Conservation (phyloP, 495 filamentous ascomycete genomes). For the Neurospora sp. region DNA sequence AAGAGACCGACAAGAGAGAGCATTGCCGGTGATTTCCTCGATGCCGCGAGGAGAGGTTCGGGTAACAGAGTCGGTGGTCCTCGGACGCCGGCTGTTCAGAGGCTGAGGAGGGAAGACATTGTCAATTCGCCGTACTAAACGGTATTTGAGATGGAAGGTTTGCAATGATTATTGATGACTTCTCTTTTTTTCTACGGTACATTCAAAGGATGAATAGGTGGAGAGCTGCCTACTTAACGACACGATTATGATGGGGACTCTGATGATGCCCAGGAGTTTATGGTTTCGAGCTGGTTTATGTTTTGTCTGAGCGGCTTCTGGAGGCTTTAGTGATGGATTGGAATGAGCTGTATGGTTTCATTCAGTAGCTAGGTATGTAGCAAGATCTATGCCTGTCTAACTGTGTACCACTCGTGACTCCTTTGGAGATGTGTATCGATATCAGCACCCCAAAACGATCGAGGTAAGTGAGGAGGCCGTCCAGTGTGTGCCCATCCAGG, state of each 20-base stretch:
- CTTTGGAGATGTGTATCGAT: neutral
- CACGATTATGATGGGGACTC: neutral
- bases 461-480: neutral
- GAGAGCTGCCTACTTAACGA: neutral
- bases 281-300: neutral
- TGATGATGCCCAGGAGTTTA: neutral
- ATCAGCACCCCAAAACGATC: neutral
- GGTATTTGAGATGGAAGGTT: neutral
- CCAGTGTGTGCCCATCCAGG: neutral
- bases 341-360: neutral
- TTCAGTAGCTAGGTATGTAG: neutral
- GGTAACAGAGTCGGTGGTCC: slow-evolving; percentile 24
- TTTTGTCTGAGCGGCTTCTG: neutral
- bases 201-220: neutral
- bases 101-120: slow-evolving; percentile 62
- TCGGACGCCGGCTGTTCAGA: slow-evolving; percentile 37
- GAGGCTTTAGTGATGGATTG: neutral
- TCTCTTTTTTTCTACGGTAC: neutral
- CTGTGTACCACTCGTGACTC: neutral
- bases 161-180: neutral
- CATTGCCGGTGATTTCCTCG: slow-evolving; percentile 50
- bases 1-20: slow-evolving; percentile 88
- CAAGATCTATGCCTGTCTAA: neutral
- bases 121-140: slow-evolving; percentile 74
- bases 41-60: slow-evolving; percentile 37